These are phyloP conservation scores for Echium plantagineum DNA, from an alignment of 257 asterid genomes.

Conservation along the genomic window DNA sequence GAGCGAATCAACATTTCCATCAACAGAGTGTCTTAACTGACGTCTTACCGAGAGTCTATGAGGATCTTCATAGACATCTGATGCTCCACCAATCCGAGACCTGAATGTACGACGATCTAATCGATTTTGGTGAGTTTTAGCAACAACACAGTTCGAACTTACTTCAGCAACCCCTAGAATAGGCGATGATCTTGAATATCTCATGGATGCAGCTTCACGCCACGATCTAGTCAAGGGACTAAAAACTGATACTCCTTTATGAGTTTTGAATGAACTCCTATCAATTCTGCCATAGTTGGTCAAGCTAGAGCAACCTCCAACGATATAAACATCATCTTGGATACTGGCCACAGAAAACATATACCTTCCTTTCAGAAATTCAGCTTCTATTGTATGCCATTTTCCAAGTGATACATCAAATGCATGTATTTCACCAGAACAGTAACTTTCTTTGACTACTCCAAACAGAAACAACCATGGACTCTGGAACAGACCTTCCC, in stretches of 20 bases:
- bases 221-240: slow-evolving; percentile 66
- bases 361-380: slow-evolving; percentile 59
- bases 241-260: slow-evolving; percentile 67
- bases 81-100: slow-evolving; percentile 54
- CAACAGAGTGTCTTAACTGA: slow-evolving; percentile 47
- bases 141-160: slow-evolving; percentile 33
- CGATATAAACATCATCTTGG: slow-evolving; percentile 52
- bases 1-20: slow-evolving; percentile 46
- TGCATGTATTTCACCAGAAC: slow-evolving; percentile 84
- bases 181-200: slow-evolving; percentile 74
- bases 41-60: slow-evolving; percentile 85
- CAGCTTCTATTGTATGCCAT: slow-evolving; percentile 81
- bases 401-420: slow-evolving; percentile 54
- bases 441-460: slow-evolving; percentile 61
- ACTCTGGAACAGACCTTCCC: slow-evolving; percentile 54
- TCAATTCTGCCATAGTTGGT: slow-evolving; percentile 76
- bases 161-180: slow-evolving; percentile 65
- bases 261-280: slow-evolving; percentile 75
- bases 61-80: slow-evolving; percentile 94
- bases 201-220: slow-evolving; percentile 81
- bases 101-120: slow-evolving; percentile 44
- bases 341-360: slow-evolving; percentile 65
- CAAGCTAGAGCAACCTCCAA: slow-evolving; percentile 95
- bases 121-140: slow-evolving; percentile 48
- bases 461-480: slow-evolving; percentile 89